A percentile compares a stretch with the other conserved stretches of the same genome.
Conservation (phyloP, 768 basidiomycete species). For the Rhizopogon vinicolor region DNA sequence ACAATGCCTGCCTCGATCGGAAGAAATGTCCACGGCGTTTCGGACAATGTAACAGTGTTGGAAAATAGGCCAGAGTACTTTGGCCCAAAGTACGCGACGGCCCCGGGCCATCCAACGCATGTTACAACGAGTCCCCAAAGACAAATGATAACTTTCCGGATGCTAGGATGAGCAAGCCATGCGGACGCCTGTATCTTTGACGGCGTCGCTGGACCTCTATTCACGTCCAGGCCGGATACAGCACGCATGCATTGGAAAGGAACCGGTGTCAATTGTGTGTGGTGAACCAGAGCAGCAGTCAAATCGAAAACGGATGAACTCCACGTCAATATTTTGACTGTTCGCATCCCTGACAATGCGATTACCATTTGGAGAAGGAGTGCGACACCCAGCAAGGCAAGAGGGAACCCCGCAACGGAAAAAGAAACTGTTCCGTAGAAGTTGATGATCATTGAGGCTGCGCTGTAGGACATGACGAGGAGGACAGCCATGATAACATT, state of each 20-base stretch:
- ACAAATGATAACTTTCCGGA: slow-evolving; percentile 15
- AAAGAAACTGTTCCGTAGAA: too few relatives aligned
- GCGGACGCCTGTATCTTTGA: slow-evolving; percentile 18
- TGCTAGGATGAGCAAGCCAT: slow-evolving; percentile 19
- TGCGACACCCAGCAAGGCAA: slow-evolving; percentile 22
- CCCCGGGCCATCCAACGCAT: slow-evolving; percentile 19
- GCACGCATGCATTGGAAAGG: slow-evolving; percentile 20
- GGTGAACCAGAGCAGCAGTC: slow-evolving; percentile 24
- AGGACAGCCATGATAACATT: slow-evolving; percentile 21
- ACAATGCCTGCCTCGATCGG: slow-evolving; percentile 11
- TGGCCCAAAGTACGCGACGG: background rate
- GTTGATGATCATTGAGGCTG: slow-evolving; percentile 5
- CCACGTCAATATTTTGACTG: slow-evolving; percentile 24
- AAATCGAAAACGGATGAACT: slow-evolving; percentile 27
- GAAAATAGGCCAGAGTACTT: background rate
- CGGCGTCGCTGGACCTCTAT: slow-evolving; percentile 11
- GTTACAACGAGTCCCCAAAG: slow-evolving; percentile 18
- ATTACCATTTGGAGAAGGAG: slow-evolving; percentile 19
- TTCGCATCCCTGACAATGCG: slow-evolving; percentile 15
- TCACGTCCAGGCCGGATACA: slow-evolving; percentile 7
- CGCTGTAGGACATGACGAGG: slow-evolving; percentile 24
- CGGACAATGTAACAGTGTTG: background rate
- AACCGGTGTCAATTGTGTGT: slow-evolving; percentile 17
- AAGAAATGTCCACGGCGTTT: slow-evolving; percentile 21
- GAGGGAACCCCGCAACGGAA: slow-evolving; percentile 12